These are phyloP conservation scores for Pythium myriotylum DNA, from an alignment of 352 stramenopile species.

Conservation along the genomic window DNA sequence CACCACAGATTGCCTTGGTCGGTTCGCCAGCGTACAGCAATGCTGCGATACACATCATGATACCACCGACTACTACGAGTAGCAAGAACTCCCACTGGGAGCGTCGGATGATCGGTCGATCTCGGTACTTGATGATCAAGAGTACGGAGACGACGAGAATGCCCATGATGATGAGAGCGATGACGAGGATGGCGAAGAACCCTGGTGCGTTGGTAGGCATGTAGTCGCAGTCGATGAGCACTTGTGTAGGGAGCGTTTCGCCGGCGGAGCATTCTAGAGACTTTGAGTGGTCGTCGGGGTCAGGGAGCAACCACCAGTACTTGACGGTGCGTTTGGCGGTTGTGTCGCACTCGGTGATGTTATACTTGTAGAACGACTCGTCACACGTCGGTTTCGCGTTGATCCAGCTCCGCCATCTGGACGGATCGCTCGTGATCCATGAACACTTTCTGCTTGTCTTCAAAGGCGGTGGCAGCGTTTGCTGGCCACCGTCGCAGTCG, in stretches of 20 bases:
- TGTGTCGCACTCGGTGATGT: constrained; percentile 33
- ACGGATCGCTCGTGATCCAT: constrained; percentile 25
- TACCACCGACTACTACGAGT: constrained; percentile 32
- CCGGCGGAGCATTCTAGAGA: constrained; percentile 44
- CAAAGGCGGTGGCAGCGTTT: constrained; percentile 29
- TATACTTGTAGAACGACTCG: constrained; percentile 45
- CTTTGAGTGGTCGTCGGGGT: constrained; percentile 17
- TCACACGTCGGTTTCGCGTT: constrained; percentile 40
- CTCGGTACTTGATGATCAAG: constrained; percentile 35
- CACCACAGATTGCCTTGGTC: constrained; percentile 21
- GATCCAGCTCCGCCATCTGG: constrained; percentile 35
- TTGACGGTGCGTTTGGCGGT: constrained; percentile 32
- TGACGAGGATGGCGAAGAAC: constrained; percentile 19
- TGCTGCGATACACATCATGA: constrained; percentile 28
- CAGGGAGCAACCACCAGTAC: constrained; percentile 46
- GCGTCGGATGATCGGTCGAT: constrained; percentile 37
- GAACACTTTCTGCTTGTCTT: constrained; percentile 38
- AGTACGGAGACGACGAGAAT: constrained; percentile 16
- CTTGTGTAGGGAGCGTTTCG: constrained; percentile 19
- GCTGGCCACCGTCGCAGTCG: constrained; percentile 45
- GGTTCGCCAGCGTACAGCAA: constrained; percentile 30
- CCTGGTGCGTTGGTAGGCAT: constrained; percentile 27
- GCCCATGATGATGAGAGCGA: constrained; percentile 16
- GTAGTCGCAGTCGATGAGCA: constrained; percentile 39
- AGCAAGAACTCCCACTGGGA: constrained; percentile 42